These are phyloP conservation scores for Fraxinus platypoda DNA, from an alignment of 305 asterid species.

Conservation along the genomic window DNA sequence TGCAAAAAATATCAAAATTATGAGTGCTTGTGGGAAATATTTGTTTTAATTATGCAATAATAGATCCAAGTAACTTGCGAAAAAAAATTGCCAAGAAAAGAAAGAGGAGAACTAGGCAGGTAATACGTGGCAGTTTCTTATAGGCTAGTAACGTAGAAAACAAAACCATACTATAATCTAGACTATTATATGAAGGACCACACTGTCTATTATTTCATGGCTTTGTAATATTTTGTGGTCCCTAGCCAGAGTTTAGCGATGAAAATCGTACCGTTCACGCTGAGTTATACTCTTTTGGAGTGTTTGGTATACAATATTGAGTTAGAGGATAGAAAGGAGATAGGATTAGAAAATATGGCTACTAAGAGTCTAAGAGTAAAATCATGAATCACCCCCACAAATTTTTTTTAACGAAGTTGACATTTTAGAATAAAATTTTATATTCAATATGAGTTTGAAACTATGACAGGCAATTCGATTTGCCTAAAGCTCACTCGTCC, in stretches of 20 bases:
- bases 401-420: too few species aligned
- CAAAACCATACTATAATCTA: slow-evolving; percentile 26
- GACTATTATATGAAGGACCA: neutral
- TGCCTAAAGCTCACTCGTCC: neutral
- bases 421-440: too few species aligned
- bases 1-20: neutral
- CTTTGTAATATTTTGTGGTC: neutral
- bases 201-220: neutral
- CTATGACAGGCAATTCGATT: too few species aligned
- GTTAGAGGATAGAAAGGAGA: neutral
- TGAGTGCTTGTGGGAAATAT: neutral
- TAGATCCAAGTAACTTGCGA: neutral
- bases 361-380: too few species aligned
- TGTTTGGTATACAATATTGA: neutral
- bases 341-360: neutral
- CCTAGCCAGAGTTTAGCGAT: neutral
- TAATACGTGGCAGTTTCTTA: slow-evolving; percentile 20
- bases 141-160: slow-evolving; percentile 23
- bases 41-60: slow-evolving; percentile 1
- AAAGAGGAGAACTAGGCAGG: neutral
- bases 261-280: neutral
- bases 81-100: slow-evolving; percentile 14
- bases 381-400: too few species aligned
- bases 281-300: neutral
- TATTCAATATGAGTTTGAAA: too few species aligned